These are phyloP conservation scores for Medicago arabica DNA, from an alignment of 306 rosid species.

Conservation along the genomic window DNA sequence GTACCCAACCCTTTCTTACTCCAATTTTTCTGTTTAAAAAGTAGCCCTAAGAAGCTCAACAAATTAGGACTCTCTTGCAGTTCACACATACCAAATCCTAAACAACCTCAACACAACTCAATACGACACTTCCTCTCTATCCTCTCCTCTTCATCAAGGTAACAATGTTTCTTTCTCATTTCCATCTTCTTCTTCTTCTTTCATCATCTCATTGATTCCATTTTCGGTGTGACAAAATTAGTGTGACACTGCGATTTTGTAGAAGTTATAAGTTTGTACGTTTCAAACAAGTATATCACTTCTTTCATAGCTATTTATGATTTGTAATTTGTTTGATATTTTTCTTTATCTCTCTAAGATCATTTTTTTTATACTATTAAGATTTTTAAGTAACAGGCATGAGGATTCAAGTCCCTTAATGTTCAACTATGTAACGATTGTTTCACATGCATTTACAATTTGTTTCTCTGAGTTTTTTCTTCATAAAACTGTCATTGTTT, in stretches of 20 bases:
- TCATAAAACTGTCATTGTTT: neutral
- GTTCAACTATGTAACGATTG: neutral
- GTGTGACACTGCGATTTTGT: neutral
- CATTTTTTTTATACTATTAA: neutral
- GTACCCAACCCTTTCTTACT: conserved; percentile 17
- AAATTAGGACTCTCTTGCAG: neutral
- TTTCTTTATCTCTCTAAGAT: neutral
- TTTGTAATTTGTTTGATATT: neutral
- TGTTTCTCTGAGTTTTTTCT: neutral
- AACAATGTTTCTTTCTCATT: conserved; percentile 10
- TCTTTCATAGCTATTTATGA: neutral
- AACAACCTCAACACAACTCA: conserved; percentile 12
- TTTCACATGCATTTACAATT: neutral
- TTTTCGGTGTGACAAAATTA: neutral
- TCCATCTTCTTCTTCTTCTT: neutral
- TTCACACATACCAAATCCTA: conserved; percentile 41
- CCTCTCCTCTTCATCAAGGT: neutral
- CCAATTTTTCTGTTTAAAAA: conserved; percentile 5
- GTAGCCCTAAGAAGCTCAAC: neutral
- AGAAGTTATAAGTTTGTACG: neutral
- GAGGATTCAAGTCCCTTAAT: neutral
- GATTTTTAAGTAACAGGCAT: neutral
- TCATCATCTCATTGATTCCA: neutral
- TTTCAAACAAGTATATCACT: neutral
- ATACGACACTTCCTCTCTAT: too few species aligned